Base-by-base conservation (phyloP, 2,329 filamentous ascomycete species). In the Simplicillium aogashimaense region DNA sequence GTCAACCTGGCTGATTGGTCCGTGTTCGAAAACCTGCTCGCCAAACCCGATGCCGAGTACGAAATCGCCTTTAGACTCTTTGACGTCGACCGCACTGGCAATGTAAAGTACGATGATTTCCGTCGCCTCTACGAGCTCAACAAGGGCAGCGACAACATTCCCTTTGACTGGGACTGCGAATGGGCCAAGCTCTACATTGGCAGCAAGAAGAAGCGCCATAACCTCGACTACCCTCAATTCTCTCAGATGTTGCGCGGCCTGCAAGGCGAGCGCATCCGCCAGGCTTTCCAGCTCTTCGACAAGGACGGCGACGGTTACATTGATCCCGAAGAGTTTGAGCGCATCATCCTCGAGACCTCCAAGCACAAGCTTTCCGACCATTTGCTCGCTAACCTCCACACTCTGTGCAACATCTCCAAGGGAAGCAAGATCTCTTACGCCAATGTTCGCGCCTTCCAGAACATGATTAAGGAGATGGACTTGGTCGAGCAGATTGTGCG, bases 1-100 rank as follows among this genome's bases (percentile, higher is more conserved):
- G 72, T 98, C 51, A 84, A 69, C 51, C 67, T 97, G 40, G 70
- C 79, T 44, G 92, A 98, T 66, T 98, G 90, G 88, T 80, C 76
- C 36, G 83, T 84, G 48, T 98, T 97, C 64, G 86, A 95, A 67
- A 94, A 94, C 68, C 76, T 98, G 47, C 80, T 98, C 43, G 74
- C 75, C 51, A 97, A 95, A 66, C 85, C 92, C 46, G 92, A 97
- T 57, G 92, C 92, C 60, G 92, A 98, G 67, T 98, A 98, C 66
- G 89, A 97, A 64, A 95, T 98, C 53, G 90, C 92, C 13, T 98
- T 97, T 68, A 86, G 92, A 53, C 76, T 98, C 41, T 98, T 98
- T 64, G 90, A 97, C 57, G 74, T 86, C 52, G 81, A 90, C 38
- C 78, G 85, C 45, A 84, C 79, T 15, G 92, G 92, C 45, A 76